A percentile compares a stretch with the other conserved stretches of the same genome.
phyloP scores from a whole-genome alignment of 2,329 filamentous ascomycete species.

The Pseudopithomyces maydicus region DNA sequence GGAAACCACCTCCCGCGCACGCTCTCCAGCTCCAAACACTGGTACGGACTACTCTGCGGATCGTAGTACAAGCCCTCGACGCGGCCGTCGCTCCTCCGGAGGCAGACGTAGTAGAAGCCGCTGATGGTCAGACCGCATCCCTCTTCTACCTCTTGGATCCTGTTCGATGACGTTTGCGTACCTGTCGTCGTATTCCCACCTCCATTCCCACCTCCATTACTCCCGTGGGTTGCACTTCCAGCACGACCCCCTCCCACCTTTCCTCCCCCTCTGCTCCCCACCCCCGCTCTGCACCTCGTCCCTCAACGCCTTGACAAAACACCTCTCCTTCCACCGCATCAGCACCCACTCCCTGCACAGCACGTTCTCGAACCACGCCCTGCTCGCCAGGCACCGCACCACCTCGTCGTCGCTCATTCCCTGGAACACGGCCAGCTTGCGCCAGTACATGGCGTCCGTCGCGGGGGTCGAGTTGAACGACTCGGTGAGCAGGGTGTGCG shows the following conservation, averaged over 20 bases:
- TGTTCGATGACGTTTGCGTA: no score
- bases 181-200: no score
- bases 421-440: conserved; percentile 53
- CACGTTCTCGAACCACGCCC: conserved; percentile 35
- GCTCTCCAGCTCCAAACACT: conserved; percentile 54
- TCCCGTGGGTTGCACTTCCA: no score
- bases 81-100: conserved; percentile 52
- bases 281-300: no score
- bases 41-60: conserved; percentile 59
- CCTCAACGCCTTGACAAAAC: conserved; percentile 49
- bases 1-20: conserved; percentile 39
- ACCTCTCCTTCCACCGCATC: conserved; percentile 63
- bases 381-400: conserved; percentile 50
- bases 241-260: no score
- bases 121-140: conserved; percentile 57
- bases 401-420: conserved; percentile 47
- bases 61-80: conserved; percentile 61
- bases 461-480: conserved; percentile 51
- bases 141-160: no score
- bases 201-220: no score
- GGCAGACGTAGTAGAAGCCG: conserved; percentile 60
- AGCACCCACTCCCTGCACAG: conserved; percentile 57
- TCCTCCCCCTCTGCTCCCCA: no score
- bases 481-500: conserved; percentile 58
- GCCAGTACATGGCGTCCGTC: conserved; percentile 56